phyloP scores from a whole-genome alignment of 1,284 basidiomycete genomes.

The Tremellales sp. region DNA sequence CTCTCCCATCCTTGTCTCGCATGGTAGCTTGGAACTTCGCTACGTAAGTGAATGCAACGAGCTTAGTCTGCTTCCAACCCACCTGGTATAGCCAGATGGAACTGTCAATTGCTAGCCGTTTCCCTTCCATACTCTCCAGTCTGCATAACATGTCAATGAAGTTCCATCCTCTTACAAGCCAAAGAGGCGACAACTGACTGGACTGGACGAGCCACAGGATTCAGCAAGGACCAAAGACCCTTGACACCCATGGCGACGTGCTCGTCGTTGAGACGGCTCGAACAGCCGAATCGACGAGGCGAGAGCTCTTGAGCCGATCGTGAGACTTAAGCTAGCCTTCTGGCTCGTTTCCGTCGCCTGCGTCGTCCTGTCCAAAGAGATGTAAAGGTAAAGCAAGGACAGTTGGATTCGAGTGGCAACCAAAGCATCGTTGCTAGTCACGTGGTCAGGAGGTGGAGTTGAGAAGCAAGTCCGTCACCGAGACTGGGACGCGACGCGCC shows the following conservation, averaged over 20 bases:
- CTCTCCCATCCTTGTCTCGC: conserved; percentile 92
- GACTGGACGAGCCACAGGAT: conserved; percentile 82
- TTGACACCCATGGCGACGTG: conserved; percentile 77
- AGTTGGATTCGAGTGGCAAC: no score
- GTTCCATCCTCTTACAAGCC: not conserved
- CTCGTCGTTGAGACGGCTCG: not conserved
- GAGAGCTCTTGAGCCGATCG: no score
- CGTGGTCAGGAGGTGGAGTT: no score
- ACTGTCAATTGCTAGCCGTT: conserved; percentile 91
- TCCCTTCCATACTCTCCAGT: conserved; percentile 86
- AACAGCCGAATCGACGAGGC: not conserved
- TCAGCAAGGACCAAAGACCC: conserved; percentile 86
- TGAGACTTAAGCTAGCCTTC: no score
- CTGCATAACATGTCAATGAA: conserved; percentile 48
- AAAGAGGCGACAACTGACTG: conserved; percentile 58
- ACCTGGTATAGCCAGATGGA: conserved; percentile 93
- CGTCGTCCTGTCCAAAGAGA: not conserved
- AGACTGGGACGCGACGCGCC: no score
- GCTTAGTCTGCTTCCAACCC: conserved; percentile 3
- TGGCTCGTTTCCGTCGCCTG: no score
- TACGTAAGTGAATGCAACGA: not conserved
- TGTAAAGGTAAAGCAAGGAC: no score
- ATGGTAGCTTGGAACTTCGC: conserved; percentile 93
- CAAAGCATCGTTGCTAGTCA: no score
- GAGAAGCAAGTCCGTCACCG: no score